These are phyloP conservation scores for Ilex asprella DNA, from an alignment of 257 asterid species.

Conservation along the genomic window DNA sequence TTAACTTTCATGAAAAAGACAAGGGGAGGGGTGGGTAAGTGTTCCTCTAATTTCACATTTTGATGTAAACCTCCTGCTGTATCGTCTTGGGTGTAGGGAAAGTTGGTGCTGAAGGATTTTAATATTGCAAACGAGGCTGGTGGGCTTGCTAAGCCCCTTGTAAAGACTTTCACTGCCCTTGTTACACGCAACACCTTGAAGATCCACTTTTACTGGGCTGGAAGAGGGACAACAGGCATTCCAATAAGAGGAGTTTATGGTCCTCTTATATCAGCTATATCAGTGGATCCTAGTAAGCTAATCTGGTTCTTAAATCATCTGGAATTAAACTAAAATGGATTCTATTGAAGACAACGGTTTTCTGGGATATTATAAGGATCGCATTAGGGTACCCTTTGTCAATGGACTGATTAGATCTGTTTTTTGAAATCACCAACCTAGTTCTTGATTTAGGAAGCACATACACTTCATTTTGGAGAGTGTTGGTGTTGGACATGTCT, in stretches of 20 bases:
- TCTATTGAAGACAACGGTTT: no score
- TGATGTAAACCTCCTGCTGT: not conserved
- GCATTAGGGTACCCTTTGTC: no score
- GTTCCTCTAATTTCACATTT: not conserved
- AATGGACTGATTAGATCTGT: no score
- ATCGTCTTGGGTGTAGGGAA: conserved; percentile 31
- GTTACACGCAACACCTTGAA: conserved; percentile 56
- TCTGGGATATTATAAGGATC: no score
- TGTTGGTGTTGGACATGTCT: no score
- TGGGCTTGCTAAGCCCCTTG: conserved; percentile 61
- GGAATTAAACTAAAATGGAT: no score
- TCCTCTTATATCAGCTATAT: conserved; percentile 82
- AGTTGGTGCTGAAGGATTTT: conserved; percentile 70
- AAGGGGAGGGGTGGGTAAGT: no score
- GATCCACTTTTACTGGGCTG: conserved; percentile 87
- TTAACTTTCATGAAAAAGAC: not conserved
- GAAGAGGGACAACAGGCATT: conserved; percentile 85
- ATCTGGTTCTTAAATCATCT: not conserved
- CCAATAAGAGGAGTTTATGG: conserved; percentile 85
- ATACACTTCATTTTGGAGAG: no score
- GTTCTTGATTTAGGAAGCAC: no score
- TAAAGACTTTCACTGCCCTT: conserved; percentile 44
- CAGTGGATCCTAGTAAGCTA: conserved; percentile 74
- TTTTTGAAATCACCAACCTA: no score
- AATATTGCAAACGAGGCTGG: conserved; percentile 71